These are phyloP conservation scores for Aspergillus thermomutatus DNA, from an alignment of 2,329 filamentous ascomycete species.

Conservation along the genomic window DNA sequence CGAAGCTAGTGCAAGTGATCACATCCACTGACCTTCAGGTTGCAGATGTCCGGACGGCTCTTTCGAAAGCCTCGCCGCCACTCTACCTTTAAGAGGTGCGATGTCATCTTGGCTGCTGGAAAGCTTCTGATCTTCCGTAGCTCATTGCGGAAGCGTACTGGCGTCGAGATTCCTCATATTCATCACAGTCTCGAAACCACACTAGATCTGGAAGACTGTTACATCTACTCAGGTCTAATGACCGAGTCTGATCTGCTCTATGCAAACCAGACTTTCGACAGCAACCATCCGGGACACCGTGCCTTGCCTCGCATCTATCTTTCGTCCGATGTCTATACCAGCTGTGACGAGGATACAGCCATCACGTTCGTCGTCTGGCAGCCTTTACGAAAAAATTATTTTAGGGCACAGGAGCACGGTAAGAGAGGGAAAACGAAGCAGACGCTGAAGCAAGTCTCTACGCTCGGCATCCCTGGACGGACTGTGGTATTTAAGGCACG, in stretches of 20 bases:
- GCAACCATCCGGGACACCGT: slow-evolving; percentile 57
- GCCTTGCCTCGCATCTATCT: slow-evolving; percentile 59
- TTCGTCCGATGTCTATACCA: slow-evolving; percentile 57
- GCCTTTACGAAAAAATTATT: slow-evolving; percentile 55
- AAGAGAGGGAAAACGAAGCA: slow-evolving; percentile 42
- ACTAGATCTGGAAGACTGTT: slow-evolving; percentile 61
- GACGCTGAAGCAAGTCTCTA: slow-evolving; percentile 56
- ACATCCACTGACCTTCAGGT: slow-evolving; percentile 2
- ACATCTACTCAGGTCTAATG: slow-evolving; percentile 62
- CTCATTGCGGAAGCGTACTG: slow-evolving; percentile 53
- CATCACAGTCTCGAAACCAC: slow-evolving; percentile 60
- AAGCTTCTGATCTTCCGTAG: slow-evolving; percentile 62
- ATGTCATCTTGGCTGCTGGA: slow-evolving; percentile 59
- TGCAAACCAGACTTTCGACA: slow-evolving; percentile 62
- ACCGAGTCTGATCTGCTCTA: slow-evolving; percentile 63
- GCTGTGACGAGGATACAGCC: slow-evolving; percentile 62
- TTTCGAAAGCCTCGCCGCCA: slow-evolving; percentile 64
- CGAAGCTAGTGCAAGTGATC: neutral
- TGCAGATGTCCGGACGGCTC: slow-evolving; percentile 56
- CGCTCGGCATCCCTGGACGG: slow-evolving; percentile 58
- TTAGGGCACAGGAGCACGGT: slow-evolving; percentile 44
- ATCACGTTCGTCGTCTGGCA: slow-evolving; percentile 67
- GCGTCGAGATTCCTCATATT: slow-evolving; percentile 56
- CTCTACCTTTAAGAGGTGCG: slow-evolving; percentile 58
- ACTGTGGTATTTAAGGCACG: slow-evolving; percentile 65